A percentile compares a stretch with the other conserved stretches of the same genome.
These are phyloP conservation scores for Hyaloscypha bicolor DNA, from an alignment of 495 filamentous ascomycete species.

Conservation along the genomic window DNA sequence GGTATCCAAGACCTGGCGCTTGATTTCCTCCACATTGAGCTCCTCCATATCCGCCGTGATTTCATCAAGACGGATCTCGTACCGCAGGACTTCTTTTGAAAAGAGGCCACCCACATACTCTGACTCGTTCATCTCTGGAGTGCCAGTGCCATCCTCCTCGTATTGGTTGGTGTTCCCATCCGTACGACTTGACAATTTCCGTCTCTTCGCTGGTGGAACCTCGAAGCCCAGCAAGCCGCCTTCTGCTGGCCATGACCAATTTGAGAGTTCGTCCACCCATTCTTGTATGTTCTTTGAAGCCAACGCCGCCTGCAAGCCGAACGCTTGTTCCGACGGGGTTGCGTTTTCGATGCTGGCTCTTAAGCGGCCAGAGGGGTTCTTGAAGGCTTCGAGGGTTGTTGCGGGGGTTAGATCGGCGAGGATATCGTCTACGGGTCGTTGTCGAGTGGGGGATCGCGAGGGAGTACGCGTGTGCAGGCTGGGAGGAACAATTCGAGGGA, in stretches of 20 bases:
- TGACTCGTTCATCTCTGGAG: conserved; percentile 32
- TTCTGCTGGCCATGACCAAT: conserved; percentile 72
- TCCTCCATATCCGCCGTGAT: conserved; percentile 78
- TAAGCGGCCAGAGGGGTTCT: conserved; percentile 55
- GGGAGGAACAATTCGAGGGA: conserved; percentile 25
- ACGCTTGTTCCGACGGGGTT: conserved; percentile 65
- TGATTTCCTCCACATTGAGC: conserved; percentile 87
- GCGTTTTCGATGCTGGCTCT: conserved; percentile 67
- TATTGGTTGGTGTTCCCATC: conserved; percentile 14
- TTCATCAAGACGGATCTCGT: conserved; percentile 75
- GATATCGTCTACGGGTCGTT: conserved; percentile 46
- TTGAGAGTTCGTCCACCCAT: conserved; percentile 76
- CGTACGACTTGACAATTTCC: conserved; percentile 24
- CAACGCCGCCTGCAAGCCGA: conserved; percentile 73
- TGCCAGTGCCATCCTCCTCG: conserved; percentile 19
- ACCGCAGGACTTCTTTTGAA: conserved; percentile 57
- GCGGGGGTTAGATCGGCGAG: conserved; percentile 57
- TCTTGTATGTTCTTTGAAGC: conserved; percentile 72
- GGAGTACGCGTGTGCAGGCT: conserved; percentile 21
- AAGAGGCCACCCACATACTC: conserved; percentile 73
- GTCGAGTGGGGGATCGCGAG: conserved; percentile 36
- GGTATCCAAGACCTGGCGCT: conserved; percentile 81
- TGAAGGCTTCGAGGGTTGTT: conserved; percentile 56
- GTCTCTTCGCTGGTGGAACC: conserved; percentile 42
- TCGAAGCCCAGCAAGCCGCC: conserved; percentile 53